Evolutionary conservation across 768 basidiomycete species (phyloP), one percentile per base, ranked within the genome.

Genomic region (Leccinum boreale): DNA sequence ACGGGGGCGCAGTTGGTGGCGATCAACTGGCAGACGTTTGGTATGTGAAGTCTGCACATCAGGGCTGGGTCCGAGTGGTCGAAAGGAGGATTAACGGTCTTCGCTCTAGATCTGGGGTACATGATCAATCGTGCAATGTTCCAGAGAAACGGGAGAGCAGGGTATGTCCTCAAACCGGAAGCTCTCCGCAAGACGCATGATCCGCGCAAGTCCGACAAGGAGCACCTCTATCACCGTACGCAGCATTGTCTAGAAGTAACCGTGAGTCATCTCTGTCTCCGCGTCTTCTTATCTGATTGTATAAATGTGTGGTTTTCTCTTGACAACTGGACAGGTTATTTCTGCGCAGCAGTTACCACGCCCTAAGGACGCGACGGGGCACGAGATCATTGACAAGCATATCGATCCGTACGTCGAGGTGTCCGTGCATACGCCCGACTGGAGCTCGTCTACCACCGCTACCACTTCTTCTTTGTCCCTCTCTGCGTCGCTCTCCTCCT

Each of bases 81-180:
- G 24, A 44, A 28, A 52, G 58, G n/a, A 57, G 28, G 15, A 23
- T 29, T 14, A n/a, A 21, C 11, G 11, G 36, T 55, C 35, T 14
- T n/a, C 29, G 53, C 44, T 70, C 9, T 46, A 94, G 94, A 98
- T 73, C 74, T 93, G 52, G 94, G 93, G 2, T 90, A 88, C 67
- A 86, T 88, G 77, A 92, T 98, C 70, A 99, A 97, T 67, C 85
- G 90, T 59, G 92, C 95, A 6, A 94, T 98, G 92, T 99, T 99
- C 73, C 86, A 88, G 61, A 81, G 90, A 4, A 95, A 96, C 63
- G 90, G 89, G n/a, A 82, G 89, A 5, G 79, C 83, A 2, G 96
- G 96, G 0, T 97, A 92, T 66, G 86, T 99, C 2, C 81, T 97
- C 42, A 97, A 98, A 69, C 96, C 96, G 2, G 78, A 79, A 3